Base-by-base conservation (phyloP, 352 stramenopile species). In the Halophytophthora polymorphica region DNA sequence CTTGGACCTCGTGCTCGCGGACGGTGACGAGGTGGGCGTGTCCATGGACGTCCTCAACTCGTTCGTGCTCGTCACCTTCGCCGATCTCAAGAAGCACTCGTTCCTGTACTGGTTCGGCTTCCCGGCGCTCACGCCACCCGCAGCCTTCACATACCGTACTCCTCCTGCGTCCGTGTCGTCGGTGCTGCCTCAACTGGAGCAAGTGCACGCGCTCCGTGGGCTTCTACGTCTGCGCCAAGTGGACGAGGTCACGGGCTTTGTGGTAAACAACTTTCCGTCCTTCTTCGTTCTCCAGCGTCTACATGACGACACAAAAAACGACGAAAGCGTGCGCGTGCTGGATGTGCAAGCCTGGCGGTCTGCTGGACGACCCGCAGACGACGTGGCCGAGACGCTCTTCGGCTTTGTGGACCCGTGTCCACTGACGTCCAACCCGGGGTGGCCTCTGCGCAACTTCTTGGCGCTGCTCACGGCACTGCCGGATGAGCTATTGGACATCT, bases 91-190 rank as follows among this genome's bases (percentile, higher is more conserved):
- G 69, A 88, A 83, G 46, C 92, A 97, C 61, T 82, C 75, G 58
- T 98, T 96, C 59, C 53, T 96, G 35, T 97, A 98, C 64, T 98
- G 93, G 90, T 97, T 97, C 40, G 88, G 73, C 6, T 97, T 97
- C 50, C 90, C 91, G 15, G 89, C 86, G 6, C 50, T 97, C 6
- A 72, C 68, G 12, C 71, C 75, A 14, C 53, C 65, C 1, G 42
- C 50, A 6, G 28, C 77, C 13, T 77, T 84, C 28, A 43, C 76
- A 19, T 71, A 66, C 29, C 58, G 49, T 23, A 22, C 57, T 6
- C 57, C 61, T 6, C 56, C 73, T 3, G 22, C 45, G 8, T 17
- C 45, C 1, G 73, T 82, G 2, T 44, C 49, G 2, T 71, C 63
- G 2, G 57, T 73, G 1, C 52, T 93, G 2, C 69, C 75, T 0